A percentile compares a stretch with the other conserved stretches of the same genome.
Conservation (phyloP, 805 yeast genomes). For the Candida ulmi region DNA sequence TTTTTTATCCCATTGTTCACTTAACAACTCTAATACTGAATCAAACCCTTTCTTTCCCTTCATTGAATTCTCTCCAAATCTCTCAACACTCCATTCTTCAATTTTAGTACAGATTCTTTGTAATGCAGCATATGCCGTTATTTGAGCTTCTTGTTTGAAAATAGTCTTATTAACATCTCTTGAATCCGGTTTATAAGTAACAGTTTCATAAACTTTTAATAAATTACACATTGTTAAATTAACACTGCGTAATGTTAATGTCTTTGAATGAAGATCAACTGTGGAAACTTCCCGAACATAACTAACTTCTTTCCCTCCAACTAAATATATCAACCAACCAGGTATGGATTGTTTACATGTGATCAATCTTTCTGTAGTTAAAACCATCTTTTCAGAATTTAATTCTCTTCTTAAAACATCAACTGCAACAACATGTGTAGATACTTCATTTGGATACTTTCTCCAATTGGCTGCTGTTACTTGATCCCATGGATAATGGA, state of each 20-base stretch:
- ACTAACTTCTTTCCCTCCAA: slow-evolving; percentile 69
- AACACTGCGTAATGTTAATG: slow-evolving; percentile 75
- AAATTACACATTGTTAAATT: slow-evolving; percentile 78
- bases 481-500: slow-evolving; percentile 87
- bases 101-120: slow-evolving; percentile 67
- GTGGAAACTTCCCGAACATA: slow-evolving; percentile 87
- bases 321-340: slow-evolving; percentile 63
- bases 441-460: slow-evolving; percentile 91
- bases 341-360: slow-evolving; percentile 89
- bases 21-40: slow-evolving; percentile 53
- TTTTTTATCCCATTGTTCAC: slow-evolving; percentile 29
- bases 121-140: slow-evolving; percentile 77
- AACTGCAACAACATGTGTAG: slow-evolving; percentile 91
- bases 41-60: slow-evolving; percentile 86
- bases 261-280: slow-evolving; percentile 60
- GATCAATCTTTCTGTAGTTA: slow-evolving; percentile 81
- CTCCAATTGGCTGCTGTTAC: slow-evolving; percentile 96
- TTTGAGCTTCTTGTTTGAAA: slow-evolving; percentile 80
- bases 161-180: slow-evolving; percentile 48
- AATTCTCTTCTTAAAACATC: slow-evolving; percentile 78
- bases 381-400: slow-evolving; percentile 42
- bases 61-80: slow-evolving; percentile 83
- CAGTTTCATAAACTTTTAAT: slow-evolving; percentile 80
- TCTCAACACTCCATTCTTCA: slow-evolving; percentile 88
- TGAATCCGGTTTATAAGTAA: slow-evolving; percentile 70